Evolutionary conservation across 1,284 basidiomycete genomes (phyloP).

Genomic region (Puccinia coronata): DNA sequence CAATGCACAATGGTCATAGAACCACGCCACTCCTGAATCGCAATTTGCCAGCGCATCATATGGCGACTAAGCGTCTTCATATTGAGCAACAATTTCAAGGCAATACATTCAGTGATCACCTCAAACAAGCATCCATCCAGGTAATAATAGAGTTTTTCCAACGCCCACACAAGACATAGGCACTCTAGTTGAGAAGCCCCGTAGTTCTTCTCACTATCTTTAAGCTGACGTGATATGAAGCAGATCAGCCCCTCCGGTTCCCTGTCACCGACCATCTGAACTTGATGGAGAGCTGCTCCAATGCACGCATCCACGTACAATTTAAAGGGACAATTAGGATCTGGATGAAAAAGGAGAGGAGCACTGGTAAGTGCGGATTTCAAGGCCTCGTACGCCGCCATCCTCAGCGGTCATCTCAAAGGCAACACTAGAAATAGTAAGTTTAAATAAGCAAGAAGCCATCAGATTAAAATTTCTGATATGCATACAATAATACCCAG

Average conservation of each 20-base stretch:
- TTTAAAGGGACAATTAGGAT: not conserved
- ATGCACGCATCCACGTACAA: conserved; percentile 13
- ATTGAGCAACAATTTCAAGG: not conserved
- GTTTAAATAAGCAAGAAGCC: not conserved
- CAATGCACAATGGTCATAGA: not conserved
- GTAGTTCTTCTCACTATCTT: not conserved
- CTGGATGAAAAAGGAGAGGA: not conserved
- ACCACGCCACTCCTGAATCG: too few species aligned
- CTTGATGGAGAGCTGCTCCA: not conserved
- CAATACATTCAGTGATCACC: conserved; percentile 1
- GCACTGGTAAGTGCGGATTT: not conserved
- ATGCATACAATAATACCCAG: not conserved
- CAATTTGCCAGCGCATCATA: not conserved
- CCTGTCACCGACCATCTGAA: too few species aligned
- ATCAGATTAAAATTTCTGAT: not conserved
- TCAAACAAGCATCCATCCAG: not conserved
- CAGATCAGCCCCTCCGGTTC: not conserved
- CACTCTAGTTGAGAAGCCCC: conserved; percentile 1
- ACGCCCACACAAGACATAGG: not conserved
- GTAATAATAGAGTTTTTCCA: conserved; percentile 24
- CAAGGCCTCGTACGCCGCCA: not conserved
- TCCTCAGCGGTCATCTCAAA: conserved; percentile 12
- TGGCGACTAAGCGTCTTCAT: not conserved
- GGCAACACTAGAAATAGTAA: not conserved
- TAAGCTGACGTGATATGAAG: too few species aligned